Evolutionary conservation across 192 early-diverging fungal species (phyloP).

Genomic region (Oehlia diaphana): DNA sequence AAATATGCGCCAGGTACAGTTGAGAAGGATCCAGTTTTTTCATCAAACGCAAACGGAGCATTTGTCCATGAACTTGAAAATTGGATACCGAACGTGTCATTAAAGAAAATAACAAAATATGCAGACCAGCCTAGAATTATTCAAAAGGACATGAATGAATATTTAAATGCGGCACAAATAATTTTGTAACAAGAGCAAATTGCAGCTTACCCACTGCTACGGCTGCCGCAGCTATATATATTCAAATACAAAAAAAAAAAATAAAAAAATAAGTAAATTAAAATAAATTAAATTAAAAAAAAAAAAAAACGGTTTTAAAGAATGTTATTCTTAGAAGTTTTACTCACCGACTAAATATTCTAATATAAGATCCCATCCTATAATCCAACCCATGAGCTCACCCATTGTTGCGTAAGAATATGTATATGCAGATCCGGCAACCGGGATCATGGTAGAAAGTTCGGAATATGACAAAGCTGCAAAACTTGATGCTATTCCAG

Average conservation of each 20-base stretch:
- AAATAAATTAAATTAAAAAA: too few relatives aligned
- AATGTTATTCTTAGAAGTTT: background rate
- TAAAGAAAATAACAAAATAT: constrained; percentile 73
- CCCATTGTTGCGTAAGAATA: constrained; percentile 86
- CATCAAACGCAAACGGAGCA: constrained; percentile 64
- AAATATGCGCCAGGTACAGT: constrained; percentile 51
- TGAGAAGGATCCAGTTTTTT: background rate
- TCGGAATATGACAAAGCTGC: constrained; percentile 87
- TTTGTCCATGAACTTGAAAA: constrained; percentile 56
- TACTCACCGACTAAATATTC: constrained; percentile 71
- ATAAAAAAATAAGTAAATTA: too few relatives aligned
- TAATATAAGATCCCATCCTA: constrained; percentile 88
- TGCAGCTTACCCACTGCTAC: constrained; percentile 52
- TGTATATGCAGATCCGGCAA: constrained; percentile 87
- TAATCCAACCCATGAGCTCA: constrained; percentile 86
- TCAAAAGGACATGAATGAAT: background rate
- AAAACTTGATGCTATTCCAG: constrained; percentile 73
- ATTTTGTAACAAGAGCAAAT: background rate
- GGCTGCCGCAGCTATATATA: constrained; percentile 62
- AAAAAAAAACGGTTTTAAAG: background rate
- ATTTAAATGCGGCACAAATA: background rate
- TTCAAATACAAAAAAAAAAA: background rate
- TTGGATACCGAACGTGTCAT: constrained; percentile 55
- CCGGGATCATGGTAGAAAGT: constrained; percentile 82
- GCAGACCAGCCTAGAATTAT: constrained; percentile 61